phyloP scores from a whole-genome alignment of 192 early-diverging fungal species.

The Gigaspora rosea region DNA sequence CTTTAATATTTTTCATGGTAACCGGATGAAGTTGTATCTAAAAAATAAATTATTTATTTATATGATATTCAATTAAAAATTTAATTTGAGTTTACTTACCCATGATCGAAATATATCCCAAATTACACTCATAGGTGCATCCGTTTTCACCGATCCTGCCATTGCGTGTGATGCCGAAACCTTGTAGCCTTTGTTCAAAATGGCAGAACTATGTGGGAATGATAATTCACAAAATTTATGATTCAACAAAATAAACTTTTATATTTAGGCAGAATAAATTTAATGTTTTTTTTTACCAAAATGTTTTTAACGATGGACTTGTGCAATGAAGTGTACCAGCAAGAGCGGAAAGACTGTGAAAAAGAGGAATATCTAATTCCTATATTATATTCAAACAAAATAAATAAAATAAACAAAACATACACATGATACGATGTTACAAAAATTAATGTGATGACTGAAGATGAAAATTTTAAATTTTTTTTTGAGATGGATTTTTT shows the following conservation, averaged over 20 bases:
- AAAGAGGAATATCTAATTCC: conserved; percentile 75
- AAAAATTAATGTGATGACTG: too few relatives aligned
- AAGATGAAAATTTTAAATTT: too few relatives aligned
- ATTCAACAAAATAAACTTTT: too few relatives aligned
- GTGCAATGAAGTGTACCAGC: conserved; percentile 72
- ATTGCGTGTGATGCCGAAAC: conserved; percentile 85
- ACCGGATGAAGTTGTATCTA: conserved; percentile 72
- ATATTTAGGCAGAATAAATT: too few relatives aligned
- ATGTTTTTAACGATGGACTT: conserved; percentile 65
- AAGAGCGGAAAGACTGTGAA: conserved; percentile 73
- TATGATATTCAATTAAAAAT: not conserved
- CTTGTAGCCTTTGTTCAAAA: conserved; percentile 89
- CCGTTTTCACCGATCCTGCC: conserved; percentile 85
- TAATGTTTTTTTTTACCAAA: conserved; percentile 54
- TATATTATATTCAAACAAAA: conserved; percentile 16
- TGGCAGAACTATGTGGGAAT: conserved; percentile 66
- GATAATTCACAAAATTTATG: too few relatives aligned
- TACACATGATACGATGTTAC: too few relatives aligned
- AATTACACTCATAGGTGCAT: conserved; percentile 80
- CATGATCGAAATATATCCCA: conserved; percentile 92
- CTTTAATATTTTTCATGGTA: conserved; percentile 61
- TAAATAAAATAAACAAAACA: too few relatives aligned
- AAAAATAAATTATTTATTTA: not conserved
- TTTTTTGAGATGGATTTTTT: too few relatives aligned
- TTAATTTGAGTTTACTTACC: conserved; percentile 31